Base-by-base conservation (phyloP, 176 grass and related monocot species). In the Eleusine indica region DNA sequence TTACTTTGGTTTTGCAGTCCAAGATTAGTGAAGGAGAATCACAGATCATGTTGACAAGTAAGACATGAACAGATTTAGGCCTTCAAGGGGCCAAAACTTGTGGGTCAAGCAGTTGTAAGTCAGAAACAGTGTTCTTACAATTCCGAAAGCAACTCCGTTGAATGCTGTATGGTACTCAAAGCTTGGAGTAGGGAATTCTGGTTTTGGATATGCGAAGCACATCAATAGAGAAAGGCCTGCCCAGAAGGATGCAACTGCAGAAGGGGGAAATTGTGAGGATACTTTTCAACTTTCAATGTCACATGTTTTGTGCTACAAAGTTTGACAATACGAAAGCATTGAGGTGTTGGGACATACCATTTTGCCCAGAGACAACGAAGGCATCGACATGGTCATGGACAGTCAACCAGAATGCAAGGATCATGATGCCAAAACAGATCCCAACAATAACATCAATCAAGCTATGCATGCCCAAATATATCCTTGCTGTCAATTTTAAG, bases 401-500 rank as follows among this genome's bases (percentile, higher is more conserved):
- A 72, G 40, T 60, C 76, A 99, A 63, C 96, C 96, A 99, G 76
- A 99, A 96, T 17, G 77, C 85, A 84, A 99, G 93, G 64, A 99
- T 96, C 18, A 85, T 18, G 29, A 92, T 14, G 35, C 96, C 96
- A 86, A 96, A 89, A 74, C 39, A 47, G 69, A 92, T 84, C 73
- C 96, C 96, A 83, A 91, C 86, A 21, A 82, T 78, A 81, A 96
- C 93, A 74, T 99, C 96, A 1, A 66, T 92, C 83, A 92, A 73
- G 86, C 96, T 99, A 80, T 99, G 96, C 96, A 99, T 99, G 42
- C 96, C 96, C 73, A 99, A 77, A 82, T 99, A 99, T 80, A 99
- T 88, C 80, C 96, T 92, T 21, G 87, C 96, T 99, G 75, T 64
- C 9, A 85, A 79, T 80, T 84, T 87, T 25, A 84, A 74, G 71